A percentile compares a stretch with the other conserved stretches of the same genome.
These are phyloP conservation scores for Lasiodiplodia sp. DNA, from an alignment of 2,329 filamentous ascomycete genomes.

Conservation along the genomic window DNA sequence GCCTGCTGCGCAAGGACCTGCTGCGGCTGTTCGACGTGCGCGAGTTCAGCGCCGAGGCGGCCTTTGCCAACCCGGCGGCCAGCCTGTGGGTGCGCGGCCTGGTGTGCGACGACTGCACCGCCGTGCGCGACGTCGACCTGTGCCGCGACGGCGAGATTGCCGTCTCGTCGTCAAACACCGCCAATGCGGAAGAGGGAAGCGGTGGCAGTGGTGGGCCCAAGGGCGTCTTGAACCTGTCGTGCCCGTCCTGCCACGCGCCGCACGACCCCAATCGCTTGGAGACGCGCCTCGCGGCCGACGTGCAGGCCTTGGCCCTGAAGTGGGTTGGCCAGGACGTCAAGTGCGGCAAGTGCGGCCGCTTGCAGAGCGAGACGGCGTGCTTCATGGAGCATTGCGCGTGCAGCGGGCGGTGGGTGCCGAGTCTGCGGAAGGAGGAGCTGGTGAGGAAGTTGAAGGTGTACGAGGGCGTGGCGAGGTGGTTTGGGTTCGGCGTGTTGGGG, in stretches of 20 bases:
- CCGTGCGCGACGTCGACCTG: constrained; percentile 86
- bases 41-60: constrained; percentile 89
- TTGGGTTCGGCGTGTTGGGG: constrained; percentile 81
- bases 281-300: constrained; percentile 77
- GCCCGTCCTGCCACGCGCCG: constrained; percentile 75
- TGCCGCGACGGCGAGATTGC: constrained; percentile 88
- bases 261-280: constrained; percentile 84
- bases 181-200: constrained; percentile 31
- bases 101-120: constrained; percentile 89
- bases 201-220: not conserved
- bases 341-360: constrained; percentile 71
- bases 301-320: constrained; percentile 76
- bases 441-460: constrained; percentile 72
- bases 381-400: constrained; percentile 98
- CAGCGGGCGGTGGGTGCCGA: constrained; percentile 82
- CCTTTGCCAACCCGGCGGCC: constrained; percentile 84
- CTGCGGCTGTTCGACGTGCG: constrained; percentile 90
- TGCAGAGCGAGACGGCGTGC: constrained; percentile 75
- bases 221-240: constrained; percentile 52
- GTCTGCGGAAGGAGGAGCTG: constrained; percentile 71
- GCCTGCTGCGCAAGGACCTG: constrained; percentile 86
- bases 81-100: constrained; percentile 76
- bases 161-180: constrained; percentile 52
- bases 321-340: constrained; percentile 93
- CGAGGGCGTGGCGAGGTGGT: constrained; percentile 76